Evolutionary conservation across 1,284 basidiomycete species (phyloP), one percentile per base, ranked within the genome.

Genomic region (Cutaneotrichosporon daszewskae): DNA sequence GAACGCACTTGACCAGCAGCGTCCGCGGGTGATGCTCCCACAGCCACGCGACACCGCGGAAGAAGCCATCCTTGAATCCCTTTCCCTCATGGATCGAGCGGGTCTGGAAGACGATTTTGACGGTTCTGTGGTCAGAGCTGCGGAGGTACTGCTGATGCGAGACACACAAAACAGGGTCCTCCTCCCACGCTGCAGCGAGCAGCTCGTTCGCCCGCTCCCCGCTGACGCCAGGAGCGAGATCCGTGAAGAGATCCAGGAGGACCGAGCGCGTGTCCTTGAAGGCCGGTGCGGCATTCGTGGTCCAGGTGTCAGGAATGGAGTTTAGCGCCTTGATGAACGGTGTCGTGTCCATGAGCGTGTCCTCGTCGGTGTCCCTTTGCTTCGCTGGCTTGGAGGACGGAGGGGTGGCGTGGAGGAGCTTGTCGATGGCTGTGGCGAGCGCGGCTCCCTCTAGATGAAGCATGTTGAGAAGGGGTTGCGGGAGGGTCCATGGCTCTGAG

Each of bases 11-110:
- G n/a, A 45, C 54, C 3, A 65, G 37, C 3, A 62, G 33, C 11
- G 60, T 61, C 4, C 53, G 47, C 7, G 60, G 60, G 37, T 59
- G 57, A 13, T 61, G 33, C 9, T 56, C 51, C 53, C 54, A 61
- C 9, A 64, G 28, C 62, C 62, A 65, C 0, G 40, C 51, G 8
- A 53, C 23, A 7, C 49, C 53, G 25, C 42, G 29, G 34, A 49
- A 59, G 37, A 55, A 60, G 10, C 43, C 55, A 9, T 49, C 37
- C 43, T 53, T 53, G 45, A 46, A 49, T 2, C 59, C 60, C 40
- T 65, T 65, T n/a, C 62, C 62, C 34, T 62, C 56, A 39, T 62
- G 60, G 22, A 65, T 65, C 5, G 59, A 61, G 17, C 62, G 31
- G 4, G 52, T 49, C 18, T 65, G 60, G 48, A 62, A 56, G 29